Base-by-base conservation (phyloP, 2,329 filamentous ascomycete species). In the Exophiala alcalophila region DNA sequence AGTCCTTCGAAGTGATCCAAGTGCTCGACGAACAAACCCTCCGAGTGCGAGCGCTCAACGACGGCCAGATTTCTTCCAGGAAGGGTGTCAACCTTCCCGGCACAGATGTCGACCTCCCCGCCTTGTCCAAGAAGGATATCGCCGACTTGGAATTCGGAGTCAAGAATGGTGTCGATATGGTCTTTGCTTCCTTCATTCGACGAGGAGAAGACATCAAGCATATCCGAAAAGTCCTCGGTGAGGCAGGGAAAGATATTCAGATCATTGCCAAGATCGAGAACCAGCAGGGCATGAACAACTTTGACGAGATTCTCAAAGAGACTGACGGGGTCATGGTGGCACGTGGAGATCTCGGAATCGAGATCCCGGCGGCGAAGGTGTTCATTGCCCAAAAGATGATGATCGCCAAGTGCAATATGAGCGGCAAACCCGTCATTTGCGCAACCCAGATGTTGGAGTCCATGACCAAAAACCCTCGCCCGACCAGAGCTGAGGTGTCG, bases 211-310 rank as follows among this genome's bases (percentile, higher is more conserved):
- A 98, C 67, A 95, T 98, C 74, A 80, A 76, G 58, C 81, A 90
- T 61, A 98, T 98, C 68, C 91, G 92, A 57, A 78, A 84, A 55
- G 84, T 97, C 51, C 82, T 98, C 38, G 92, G 92, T 52, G 79
- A 88, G 63, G 85, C 94, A 30, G 92, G 92, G 69, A 88, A 86
- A 73, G 83, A 94, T 68, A 96, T 98, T 62, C 91, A 98, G 76
- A 95, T 98, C 73, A 97, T 98, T 66, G 86, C 92, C 79, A 98
- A 98, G 84, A 95, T 98, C 59, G 92, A 98, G 81, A 98, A 98
- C 78, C 87, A 95, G 70, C 92, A 98, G 73, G 92, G 92, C 71
- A 86, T 98, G 56, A 97, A 98, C 83, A 98, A 98, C 80, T 98
- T 98, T 69, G 83, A 86, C 60, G 91, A 97, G 74, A 98, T 98